phyloP scores from a whole-genome alignment of 1,284 basidiomycete species.

The Fomitopsis betulina region DNA sequence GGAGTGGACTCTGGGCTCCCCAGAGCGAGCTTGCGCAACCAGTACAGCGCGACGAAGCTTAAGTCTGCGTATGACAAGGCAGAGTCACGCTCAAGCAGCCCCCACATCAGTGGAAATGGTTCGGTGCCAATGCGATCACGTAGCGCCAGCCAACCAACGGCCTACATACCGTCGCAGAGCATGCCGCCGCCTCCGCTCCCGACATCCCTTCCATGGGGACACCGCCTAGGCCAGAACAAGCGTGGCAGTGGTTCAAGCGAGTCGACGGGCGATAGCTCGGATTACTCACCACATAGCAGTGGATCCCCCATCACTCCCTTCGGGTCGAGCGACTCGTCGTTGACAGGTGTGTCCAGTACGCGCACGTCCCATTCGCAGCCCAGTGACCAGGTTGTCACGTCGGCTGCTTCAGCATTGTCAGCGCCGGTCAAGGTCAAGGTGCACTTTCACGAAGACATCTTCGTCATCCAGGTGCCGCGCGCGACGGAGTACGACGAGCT shows the following conservation, averaged over 20 bases:
- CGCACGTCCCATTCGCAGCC: constrained; percentile 52
- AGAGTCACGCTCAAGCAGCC: constrained; percentile 20
- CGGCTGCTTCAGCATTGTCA: constrained; percentile 19
- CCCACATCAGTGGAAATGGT: constrained; percentile 13
- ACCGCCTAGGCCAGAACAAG: constrained; percentile 53
- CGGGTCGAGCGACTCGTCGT: constrained; percentile 77
- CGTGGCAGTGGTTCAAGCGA: constrained; percentile 77
- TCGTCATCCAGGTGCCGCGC: constrained; percentile 85
- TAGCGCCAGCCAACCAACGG: constrained; percentile 71
- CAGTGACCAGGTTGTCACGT: constrained; percentile 32
- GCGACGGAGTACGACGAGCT: constrained; percentile 76
- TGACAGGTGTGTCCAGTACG: constrained; percentile 45
- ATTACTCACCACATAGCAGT: constrained; percentile 75
- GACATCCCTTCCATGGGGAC: constrained; percentile 45
- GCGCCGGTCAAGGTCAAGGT: constrained; percentile 81
- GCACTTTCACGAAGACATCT: constrained; percentile 85
- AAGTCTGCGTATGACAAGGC: constrained; percentile 45
- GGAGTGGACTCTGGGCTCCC: constrained; percentile 38
- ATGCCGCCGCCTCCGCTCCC: constrained; percentile 56
- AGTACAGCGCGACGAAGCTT: constrained; percentile 68
- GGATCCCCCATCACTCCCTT: constrained; percentile 81
- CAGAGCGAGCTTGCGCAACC: constrained; percentile 54
- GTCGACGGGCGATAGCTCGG: constrained; percentile 72
- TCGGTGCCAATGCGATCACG: constrained; percentile 46
- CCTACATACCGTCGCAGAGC: constrained; percentile 52